Conservation (phyloP, 495 filamentous ascomycete genomes). For the Penicillium mononematosum region DNA sequence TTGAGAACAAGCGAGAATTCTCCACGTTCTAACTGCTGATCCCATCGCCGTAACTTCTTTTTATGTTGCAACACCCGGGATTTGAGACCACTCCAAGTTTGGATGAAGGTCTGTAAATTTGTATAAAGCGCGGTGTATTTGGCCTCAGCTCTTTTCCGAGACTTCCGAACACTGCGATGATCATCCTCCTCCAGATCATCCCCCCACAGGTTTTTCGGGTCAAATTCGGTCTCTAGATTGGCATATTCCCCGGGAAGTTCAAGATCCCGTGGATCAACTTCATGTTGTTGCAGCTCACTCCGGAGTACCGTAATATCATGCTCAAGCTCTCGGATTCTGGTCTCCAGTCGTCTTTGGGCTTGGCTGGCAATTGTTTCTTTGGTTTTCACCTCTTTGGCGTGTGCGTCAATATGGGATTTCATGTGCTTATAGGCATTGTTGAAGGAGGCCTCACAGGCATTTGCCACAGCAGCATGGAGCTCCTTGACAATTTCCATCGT, state of each 20-base stretch:
- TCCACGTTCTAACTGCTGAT: conserved; percentile 29
- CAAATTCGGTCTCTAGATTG: conserved; percentile 13
- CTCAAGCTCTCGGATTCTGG: conserved; percentile 28
- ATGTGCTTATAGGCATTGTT: conserved; percentile 33
- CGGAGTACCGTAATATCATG: conserved; percentile 25
- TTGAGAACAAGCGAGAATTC: conserved; percentile 33
- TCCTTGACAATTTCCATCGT: conserved; percentile 42
- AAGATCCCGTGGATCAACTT: conserved; percentile 15
- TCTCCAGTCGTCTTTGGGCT: conserved; percentile 21
- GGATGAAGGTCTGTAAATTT: conserved; percentile 26
- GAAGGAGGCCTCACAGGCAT: conserved; percentile 33
- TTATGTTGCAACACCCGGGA: conserved; percentile 36
- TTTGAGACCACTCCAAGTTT: conserved; percentile 31
- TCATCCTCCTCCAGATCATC: conserved; percentile 26
- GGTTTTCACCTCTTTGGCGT: conserved; percentile 23
- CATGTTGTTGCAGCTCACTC: conserved; percentile 23
- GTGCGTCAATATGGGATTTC: conserved; percentile 29
- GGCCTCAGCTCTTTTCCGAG: conserved; percentile 16
- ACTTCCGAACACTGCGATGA: conserved; percentile 11
- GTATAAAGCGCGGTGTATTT: conserved; percentile 40
- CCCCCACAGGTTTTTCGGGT: conserved; percentile 11
- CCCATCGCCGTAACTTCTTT: conserved; percentile 37
- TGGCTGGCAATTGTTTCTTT: conserved; percentile 24
- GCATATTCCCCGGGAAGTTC: conserved; percentile 12
- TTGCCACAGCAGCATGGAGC: conserved; percentile 35